Percentiles rank a stretch among this genome's conserved stretches.
phyloP scores from a whole-genome alignment of 306 rosid species.

The Lathyrus oleraceus region DNA sequence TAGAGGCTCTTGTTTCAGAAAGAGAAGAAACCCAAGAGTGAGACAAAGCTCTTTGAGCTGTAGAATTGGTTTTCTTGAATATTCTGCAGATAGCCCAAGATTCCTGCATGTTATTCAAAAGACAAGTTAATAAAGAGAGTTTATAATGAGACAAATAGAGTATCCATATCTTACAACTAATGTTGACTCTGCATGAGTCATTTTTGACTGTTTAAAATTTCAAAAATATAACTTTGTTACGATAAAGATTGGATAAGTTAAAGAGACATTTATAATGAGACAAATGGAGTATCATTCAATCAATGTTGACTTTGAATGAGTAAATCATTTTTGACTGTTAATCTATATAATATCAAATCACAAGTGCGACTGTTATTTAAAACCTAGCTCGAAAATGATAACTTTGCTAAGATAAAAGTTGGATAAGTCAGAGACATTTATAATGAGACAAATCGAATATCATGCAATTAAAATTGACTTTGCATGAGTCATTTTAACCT shows the following conservation, averaged over 20 bases:
- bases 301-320: not conserved
- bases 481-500: not conserved
- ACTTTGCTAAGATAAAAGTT: not conserved
- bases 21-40: slow-evolving; percentile 73
- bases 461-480: not conserved
- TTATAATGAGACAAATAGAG: not conserved
- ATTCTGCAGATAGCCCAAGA: slow-evolving; percentile 99
- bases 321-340: too few relatives aligned
- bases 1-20: slow-evolving; percentile 50
- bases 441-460: not conserved
- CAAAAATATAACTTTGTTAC: not conserved
- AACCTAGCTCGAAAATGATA: not conserved
- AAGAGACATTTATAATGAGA: not conserved
- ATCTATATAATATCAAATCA: too few relatives aligned
- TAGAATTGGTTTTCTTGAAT: slow-evolving; percentile 80
- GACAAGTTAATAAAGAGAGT: not conserved
- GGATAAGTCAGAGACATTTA: not conserved
- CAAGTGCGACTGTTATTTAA: too few relatives aligned
- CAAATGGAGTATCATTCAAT: not conserved
- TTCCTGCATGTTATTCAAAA: slow-evolving; percentile 52
- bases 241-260: not conserved
- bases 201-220: not conserved
- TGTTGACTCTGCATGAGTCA: not conserved
- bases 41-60: slow-evolving; percentile 73
- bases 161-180: not conserved